Base-by-base conservation (phyloP, 2,329 filamentous ascomycete species). In the Exophiala lecanii-corni region DNA sequence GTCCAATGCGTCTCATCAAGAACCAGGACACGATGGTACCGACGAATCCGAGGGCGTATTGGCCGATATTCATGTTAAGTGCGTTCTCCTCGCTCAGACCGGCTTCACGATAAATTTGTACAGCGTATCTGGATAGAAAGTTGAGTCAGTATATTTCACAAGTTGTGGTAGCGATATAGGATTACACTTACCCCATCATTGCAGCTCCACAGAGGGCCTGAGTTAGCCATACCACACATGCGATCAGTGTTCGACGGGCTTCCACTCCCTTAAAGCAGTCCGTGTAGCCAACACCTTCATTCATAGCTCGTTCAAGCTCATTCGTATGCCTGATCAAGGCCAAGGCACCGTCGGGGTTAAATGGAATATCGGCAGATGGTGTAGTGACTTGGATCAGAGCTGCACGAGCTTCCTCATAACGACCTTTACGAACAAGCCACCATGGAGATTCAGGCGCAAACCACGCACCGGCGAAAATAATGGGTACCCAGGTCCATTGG, bases 11-110 rank as follows among this genome's bases (percentile, higher is more conserved):
- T 17, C 78, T 57, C 80, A 92, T 89, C 36, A 92, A 70, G 50
- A 76, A 78, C 86, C 86, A 92, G 1, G 86, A 82, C 35, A 83
- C 84, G 49, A 92, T 79, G 3, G 89, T 84, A 36, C 86, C 87
- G 21, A 81, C 78, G 74, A 89, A 87, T 67, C 89, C 76, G 60
- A 81, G 76, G 9, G 69, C 72, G 54, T 78, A 78, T 51, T 78
- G 75, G 35, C 75, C 76, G 45, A 80, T 68, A 6, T 74, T 70
- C 55, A 81, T 76, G 41, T 73, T 64, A 47, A 78, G 80, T 0
- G 76, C 68, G 17, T 70, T 65, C 9, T 64, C 60, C 1, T 69
- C 63, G 0, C 61, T 54, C 15, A 81, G 58, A 1, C 78, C 77
- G 2, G 76, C 76, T 54, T 75, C 71, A 49, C 74, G 62, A 36